Percentiles rank a stretch among this genome's conserved stretches.
Conservation (phyloP, 2,329 filamentous ascomycete species). For the Venturia effusa region DNA sequence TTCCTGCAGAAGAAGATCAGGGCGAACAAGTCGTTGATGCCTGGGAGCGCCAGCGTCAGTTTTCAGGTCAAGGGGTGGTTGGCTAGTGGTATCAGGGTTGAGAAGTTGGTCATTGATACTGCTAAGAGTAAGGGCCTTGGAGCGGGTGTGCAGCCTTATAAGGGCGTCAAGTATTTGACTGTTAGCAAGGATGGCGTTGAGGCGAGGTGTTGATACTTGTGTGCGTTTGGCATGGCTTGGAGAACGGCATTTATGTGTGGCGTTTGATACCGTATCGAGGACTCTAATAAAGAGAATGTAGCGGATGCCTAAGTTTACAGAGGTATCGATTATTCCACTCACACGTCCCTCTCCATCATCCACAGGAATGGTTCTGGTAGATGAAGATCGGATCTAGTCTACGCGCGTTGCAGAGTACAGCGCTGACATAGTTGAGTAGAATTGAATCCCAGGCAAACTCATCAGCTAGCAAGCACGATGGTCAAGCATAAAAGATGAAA, state of each 20-base stretch:
- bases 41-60: conserved; percentile 33
- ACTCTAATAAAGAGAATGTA: too few species aligned
- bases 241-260: background rate
- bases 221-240: too few species aligned
- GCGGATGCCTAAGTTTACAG: too few species aligned
- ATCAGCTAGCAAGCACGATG: too few species aligned
- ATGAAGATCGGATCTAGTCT: too few species aligned
- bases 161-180: conserved; percentile 95
- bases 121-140: conserved; percentile 77
- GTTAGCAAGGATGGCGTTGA: conserved; percentile 48
- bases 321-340: too few species aligned
- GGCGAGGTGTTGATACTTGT: conserved; percentile 30
- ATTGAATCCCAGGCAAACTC: too few species aligned
- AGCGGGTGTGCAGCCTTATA: conserved; percentile 86
- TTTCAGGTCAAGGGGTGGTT: conserved; percentile 52
- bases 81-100: conserved; percentile 52
- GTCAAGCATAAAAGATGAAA: too few species aligned
- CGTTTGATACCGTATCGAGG: background rate
- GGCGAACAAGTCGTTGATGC: conserved; percentile 43
- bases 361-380: too few species aligned
- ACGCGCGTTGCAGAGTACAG: too few species aligned
- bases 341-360: too few species aligned
- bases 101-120: conserved; percentile 51
- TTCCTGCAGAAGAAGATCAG: conserved; percentile 16
- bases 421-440: too few species aligned